phyloP scores from a whole-genome alignment of 2,329 filamentous ascomycete genomes.

The Monilinia laxa region DNA sequence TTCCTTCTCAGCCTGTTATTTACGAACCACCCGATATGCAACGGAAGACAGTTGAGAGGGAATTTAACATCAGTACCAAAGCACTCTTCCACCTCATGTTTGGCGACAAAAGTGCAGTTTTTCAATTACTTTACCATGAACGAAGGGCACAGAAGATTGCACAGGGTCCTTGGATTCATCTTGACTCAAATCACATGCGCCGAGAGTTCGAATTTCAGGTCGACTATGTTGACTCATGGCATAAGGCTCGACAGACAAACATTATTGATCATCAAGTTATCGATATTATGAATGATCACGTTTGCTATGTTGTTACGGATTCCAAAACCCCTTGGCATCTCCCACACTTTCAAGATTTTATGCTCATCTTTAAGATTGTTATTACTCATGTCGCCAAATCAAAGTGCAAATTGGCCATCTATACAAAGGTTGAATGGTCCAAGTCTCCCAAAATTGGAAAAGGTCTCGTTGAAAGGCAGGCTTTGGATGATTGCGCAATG shows the following conservation, averaged over 20 bases:
- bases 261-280: slow-evolving; percentile 84
- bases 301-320: slow-evolving; percentile 64
- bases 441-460: slow-evolving; percentile 61
- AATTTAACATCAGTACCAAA: slow-evolving; percentile 90
- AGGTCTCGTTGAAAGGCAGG: slow-evolving; percentile 65
- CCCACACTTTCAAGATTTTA: slow-evolving; percentile 75
- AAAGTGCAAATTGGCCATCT: slow-evolving; percentile 86
- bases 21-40: slow-evolving; percentile 85
- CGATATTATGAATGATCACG: slow-evolving; percentile 76
- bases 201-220: slow-evolving; percentile 82
- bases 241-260: slow-evolving; percentile 57
- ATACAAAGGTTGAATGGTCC: slow-evolving; percentile 84
- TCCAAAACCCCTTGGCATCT: slow-evolving; percentile 66
- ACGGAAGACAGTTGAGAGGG: slow-evolving; percentile 70
- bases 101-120: slow-evolving; percentile 92
- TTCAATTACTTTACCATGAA: slow-evolving; percentile 55
- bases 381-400: slow-evolving; percentile 93
- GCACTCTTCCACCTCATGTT: slow-evolving; percentile 95
- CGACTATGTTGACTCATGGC: slow-evolving; percentile 63
- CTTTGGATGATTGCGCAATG: slow-evolving; percentile 70
- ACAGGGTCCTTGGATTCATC: slow-evolving; percentile 79
- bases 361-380: slow-evolving; percentile 83
- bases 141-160: slow-evolving; percentile 74
- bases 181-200: slow-evolving; percentile 68
- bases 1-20: slow-evolving; percentile 76